Evolutionary conservation across 2,329 filamentous ascomycete species (phyloP).

Genomic region (Penicillium thymicola): DNA sequence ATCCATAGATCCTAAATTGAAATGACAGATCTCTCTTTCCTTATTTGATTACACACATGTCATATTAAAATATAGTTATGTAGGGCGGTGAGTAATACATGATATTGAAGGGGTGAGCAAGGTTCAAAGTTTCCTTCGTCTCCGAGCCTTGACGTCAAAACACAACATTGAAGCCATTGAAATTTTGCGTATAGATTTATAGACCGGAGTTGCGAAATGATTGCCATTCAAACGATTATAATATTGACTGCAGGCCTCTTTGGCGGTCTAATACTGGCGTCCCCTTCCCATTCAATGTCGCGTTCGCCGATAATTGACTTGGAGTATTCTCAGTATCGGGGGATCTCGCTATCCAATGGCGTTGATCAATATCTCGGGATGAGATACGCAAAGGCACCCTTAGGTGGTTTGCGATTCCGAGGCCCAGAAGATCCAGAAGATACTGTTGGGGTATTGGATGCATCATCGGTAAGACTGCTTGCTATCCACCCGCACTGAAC

Average conservation of each 20-base stretch:
- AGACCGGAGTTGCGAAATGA: neutral
- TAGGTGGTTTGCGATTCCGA: conserved; percentile 60
- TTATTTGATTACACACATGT: no score
- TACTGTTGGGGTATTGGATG: conserved; percentile 43
- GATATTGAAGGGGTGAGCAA: neutral
- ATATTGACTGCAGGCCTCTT: conserved; percentile 6
- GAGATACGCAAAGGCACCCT: conserved; percentile 65
- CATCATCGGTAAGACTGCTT: conserved; percentile 44
- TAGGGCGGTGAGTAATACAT: neutral
- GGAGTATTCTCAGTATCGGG: conserved; percentile 62
- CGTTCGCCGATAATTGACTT: conserved; percentile 50
- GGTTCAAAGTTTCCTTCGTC: neutral
- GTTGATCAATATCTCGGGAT: conserved; percentile 69
- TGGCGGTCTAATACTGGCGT: conserved; percentile 5
- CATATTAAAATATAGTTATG: no score
- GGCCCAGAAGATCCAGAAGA: conserved; percentile 58
- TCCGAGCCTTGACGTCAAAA: neutral
- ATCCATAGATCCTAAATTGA: no score
- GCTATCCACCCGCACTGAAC: neutral
- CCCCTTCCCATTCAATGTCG: neutral
- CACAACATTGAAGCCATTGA: neutral
- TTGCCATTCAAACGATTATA: neutral
- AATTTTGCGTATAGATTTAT: no score
- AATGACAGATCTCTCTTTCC: no score
- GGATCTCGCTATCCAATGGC: conserved; percentile 51